A percentile compares a stretch with the other conserved stretches of the same genome.
These are phyloP conservation scores for Erigeron philadelphicus DNA, from an alignment of 140 eudicot species.

Conservation along the genomic window DNA sequence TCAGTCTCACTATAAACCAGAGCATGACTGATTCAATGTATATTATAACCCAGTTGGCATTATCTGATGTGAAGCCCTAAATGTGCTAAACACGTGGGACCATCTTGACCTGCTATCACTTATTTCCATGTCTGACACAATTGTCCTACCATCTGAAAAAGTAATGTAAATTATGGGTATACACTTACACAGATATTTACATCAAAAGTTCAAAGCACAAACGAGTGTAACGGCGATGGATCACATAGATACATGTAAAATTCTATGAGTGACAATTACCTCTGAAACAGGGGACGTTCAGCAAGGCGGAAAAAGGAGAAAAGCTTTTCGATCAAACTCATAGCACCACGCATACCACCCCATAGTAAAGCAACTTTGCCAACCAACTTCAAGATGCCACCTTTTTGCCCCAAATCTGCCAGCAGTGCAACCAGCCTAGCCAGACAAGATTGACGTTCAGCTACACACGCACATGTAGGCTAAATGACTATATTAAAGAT, in stretches of 20 bases:
- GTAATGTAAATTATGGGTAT: background rate
- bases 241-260: background rate
- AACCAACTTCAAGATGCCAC: conserved; percentile 71
- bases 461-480: background rate
- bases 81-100: background rate
- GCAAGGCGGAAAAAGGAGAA: conserved; percentile 68
- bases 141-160: conserved; percentile 13
- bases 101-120: conserved; percentile 11
- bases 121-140: conserved; percentile 4
- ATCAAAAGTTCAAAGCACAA: background rate
- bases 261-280: conserved; percentile 37
- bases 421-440: conserved; percentile 77
- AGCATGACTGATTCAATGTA: conserved; percentile 15
- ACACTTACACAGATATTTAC: background rate
- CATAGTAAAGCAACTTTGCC: conserved; percentile 87
- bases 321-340: conserved; percentile 82
- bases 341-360: conserved; percentile 97
- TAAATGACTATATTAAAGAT: background rate
- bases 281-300: conserved; percentile 70
- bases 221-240: background rate
- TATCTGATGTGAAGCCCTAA: background rate
- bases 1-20: background rate
- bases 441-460: conserved; percentile 26
- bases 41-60: background rate
- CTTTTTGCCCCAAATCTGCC: conserved; percentile 83